Base-by-base conservation (phyloP, 192 early-diverging fungal genomes). In the Gryganskiella cystojenkinii region DNA sequence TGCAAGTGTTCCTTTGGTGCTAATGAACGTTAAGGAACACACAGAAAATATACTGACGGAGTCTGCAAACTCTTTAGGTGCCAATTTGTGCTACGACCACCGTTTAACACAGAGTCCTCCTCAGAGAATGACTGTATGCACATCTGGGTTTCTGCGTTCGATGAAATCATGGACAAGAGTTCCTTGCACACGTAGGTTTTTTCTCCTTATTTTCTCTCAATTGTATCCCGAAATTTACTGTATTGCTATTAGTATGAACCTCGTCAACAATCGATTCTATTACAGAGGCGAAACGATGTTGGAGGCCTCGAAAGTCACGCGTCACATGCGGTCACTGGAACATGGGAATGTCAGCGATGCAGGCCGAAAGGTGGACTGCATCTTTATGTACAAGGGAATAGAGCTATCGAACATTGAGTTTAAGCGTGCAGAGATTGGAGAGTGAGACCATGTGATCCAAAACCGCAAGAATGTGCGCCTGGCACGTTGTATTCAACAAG, bases 391-490 rank as follows among this genome's bases (percentile, higher is more conserved):
- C 0, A 11, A 51, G 11, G 65, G 56, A 34, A 35, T 67, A 8
- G 56, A 67, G 56, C n/a, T 67, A 17, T 67, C 65, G 17, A 67
- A 67, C 54, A 67, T 67, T 30, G 65, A 67, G 22, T 57, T 67
- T 35, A 58, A 58, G 33, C 56, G 46, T 14, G 24, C 42, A 20
- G 24, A 67, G 20, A 31, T 57, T 40, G 15, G 65, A 30, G 56
- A 17, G 2, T 13, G n/a, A 25, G 65, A 67, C 8, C 5, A 58
- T 24, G 54, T 56, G 19, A 67, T 67, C 31, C 65, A 67, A 56
- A 67, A 59, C 35, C 56, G 65, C 10, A 67, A 67, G 27, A 67
- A 67, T 24, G 65, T 67, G 19, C 55, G 65, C 15, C 55, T 67
- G 6, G 54, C 54, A 25, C 14, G 64, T n/a, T 67, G 64, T 27